A percentile compares a stretch with the other conserved stretches of the same genome.
phyloP scores from a whole-genome alignment of 306 rosid genomes.

The Inga leiocalycina region DNA sequence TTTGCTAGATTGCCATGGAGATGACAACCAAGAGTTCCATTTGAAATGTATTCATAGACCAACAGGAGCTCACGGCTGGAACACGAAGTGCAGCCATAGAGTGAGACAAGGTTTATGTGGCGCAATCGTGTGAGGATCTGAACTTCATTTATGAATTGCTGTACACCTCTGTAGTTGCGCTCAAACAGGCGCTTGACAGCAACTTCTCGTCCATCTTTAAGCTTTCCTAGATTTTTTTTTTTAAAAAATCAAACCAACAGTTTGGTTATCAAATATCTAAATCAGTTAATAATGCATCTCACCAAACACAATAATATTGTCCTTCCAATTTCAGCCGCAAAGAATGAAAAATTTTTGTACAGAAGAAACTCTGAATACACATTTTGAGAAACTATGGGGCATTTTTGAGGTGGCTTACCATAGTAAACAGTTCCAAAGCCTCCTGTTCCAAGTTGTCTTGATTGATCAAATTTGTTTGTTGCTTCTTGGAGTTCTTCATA shows the following conservation, averaged over 20 bases:
- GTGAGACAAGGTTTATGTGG: conserved; percentile 60
- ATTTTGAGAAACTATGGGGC: not conserved
- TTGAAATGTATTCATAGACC: conserved; percentile 69
- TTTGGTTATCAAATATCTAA: not conserved
- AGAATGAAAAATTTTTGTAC: not conserved
- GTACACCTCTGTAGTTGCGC: conserved; percentile 48
- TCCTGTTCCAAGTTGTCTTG: too few relatives aligned
- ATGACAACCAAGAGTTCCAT: conserved; percentile 64
- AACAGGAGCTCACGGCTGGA: conserved; percentile 57
- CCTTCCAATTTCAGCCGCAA: not conserved
- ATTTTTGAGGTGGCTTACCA: conserved; percentile 18
- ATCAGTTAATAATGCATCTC: too few relatives aligned
- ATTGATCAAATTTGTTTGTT: too few relatives aligned
- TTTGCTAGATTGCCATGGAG: conserved; percentile 39
- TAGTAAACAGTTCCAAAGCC: conserved; percentile 52
- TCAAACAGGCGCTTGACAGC: conserved; percentile 61
- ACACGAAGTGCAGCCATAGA: conserved; percentile 68
- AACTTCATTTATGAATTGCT: conserved; percentile 72
- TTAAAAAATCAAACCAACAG: not conserved
- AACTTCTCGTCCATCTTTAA: conserved; percentile 72
- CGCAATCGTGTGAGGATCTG: conserved; percentile 58
- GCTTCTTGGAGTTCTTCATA: conserved; percentile 44
- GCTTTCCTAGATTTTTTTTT: conserved; percentile 45
- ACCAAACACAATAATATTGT: not conserved
- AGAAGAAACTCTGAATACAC: not conserved